Conservation (phyloP, 805 yeast species). For the Torulaspora franciscae region DNA sequence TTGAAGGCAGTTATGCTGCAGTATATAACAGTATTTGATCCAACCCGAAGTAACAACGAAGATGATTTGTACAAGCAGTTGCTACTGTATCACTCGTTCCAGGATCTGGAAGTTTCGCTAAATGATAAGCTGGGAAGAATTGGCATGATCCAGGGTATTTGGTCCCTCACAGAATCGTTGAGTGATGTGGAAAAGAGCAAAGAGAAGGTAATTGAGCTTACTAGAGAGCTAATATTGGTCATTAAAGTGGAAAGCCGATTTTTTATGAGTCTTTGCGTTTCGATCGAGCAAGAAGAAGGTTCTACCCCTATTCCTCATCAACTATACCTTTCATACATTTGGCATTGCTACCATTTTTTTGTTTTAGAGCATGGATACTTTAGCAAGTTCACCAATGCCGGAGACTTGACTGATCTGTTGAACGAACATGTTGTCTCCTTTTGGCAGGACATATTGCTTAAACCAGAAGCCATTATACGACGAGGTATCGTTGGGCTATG, state of each 20-base stretch:
- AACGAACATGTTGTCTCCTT: conserved; percentile 32
- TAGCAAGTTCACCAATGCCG: conserved; percentile 24
- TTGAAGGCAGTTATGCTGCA: conserved; percentile 18
- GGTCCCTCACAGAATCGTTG: conserved; percentile 25
- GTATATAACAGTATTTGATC: conserved; percentile 39
- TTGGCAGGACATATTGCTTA: conserved; percentile 30
- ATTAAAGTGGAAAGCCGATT: conserved; percentile 30
- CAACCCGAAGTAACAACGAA: conserved; percentile 33
- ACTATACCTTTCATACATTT: conserved; percentile 25
- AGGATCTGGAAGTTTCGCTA: conserved; percentile 17
- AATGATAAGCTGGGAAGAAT: conserved; percentile 38
- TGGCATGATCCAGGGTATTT: conserved; percentile 43
- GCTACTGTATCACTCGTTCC: conserved; percentile 34
- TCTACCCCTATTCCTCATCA: conserved; percentile 26
- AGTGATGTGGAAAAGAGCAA: conserved; percentile 9
- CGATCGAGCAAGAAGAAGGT: conserved; percentile 12
- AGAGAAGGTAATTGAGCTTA: conserved; percentile 30
- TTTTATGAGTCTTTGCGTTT: conserved; percentile 27
- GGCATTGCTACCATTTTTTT: conserved; percentile 30
- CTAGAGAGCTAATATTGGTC: conserved; percentile 27
- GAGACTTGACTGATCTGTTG: conserved; percentile 25
- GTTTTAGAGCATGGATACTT: conserved; percentile 24
- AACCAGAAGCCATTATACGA: conserved; percentile 22
- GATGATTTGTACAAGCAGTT: conserved; percentile 35
- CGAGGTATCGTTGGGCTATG: conserved; percentile 24